A percentile compares a stretch with the other conserved stretches of the same genome.
phyloP scores from a whole-genome alignment of 78 protist genomes.

The Dictyostelium intermedium region DNA sequence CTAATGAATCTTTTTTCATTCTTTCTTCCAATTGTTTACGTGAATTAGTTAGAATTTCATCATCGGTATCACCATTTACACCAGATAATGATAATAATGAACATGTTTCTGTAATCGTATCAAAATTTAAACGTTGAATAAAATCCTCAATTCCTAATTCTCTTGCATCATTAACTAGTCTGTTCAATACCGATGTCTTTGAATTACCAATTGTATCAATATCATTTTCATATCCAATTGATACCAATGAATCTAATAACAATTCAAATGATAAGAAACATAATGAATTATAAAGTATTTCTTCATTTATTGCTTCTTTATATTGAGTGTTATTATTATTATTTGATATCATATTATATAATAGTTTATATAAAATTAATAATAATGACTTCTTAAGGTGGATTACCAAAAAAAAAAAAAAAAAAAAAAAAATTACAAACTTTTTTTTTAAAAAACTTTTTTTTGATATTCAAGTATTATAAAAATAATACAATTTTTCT shows the following conservation, averaged over 20 bases:
- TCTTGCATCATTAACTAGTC: conserved; percentile 12
- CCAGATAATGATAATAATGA: conserved; percentile 30
- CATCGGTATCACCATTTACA: conserved; percentile 7
- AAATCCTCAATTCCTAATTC: conserved; percentile 37
- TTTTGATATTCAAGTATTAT: too few relatives aligned
- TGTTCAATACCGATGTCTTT: neutral
- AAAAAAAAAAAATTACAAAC: neutral
- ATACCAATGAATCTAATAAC: neutral
- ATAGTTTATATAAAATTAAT: too few relatives aligned
- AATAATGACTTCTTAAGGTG: too few relatives aligned
- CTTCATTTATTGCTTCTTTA: neutral
- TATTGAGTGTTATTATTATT: neutral
- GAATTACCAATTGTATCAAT: neutral
- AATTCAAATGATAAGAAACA: conserved; percentile 1
- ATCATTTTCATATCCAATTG: conserved; percentile 31
- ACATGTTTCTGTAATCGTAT: neutral
- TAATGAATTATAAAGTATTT: neutral
- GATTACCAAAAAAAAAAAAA: neutral
- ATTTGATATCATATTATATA: neutral
- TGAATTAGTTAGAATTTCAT: neutral
- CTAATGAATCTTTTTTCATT: conserved; percentile 25
- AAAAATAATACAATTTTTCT: too few relatives aligned
- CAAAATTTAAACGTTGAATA: neutral
- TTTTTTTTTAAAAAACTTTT: too few relatives aligned
- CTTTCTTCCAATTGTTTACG: conserved; percentile 1